Evolutionary conservation across 768 basidiomycete genomes (phyloP).

Genomic region (Phylloporus rhodoxanthus): DNA sequence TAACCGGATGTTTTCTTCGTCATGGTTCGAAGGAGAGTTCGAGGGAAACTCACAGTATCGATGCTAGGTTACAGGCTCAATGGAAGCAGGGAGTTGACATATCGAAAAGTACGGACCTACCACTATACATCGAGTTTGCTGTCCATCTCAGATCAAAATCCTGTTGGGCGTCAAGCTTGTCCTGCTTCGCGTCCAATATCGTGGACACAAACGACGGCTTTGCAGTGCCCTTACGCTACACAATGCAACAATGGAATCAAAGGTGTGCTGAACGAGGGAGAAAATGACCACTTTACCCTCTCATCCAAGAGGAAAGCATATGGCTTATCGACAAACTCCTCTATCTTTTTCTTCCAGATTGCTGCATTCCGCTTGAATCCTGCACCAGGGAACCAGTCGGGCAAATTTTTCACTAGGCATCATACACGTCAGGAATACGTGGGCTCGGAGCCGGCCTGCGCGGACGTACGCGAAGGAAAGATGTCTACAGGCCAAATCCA

Average conservation of each 20-base stretch:
- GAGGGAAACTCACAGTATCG: constrained; percentile 46
- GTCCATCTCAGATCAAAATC: constrained; percentile 75
- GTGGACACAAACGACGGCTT: constrained; percentile 41
- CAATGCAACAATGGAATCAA: background rate
- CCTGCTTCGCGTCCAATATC: constrained; percentile 38
- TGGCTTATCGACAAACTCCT: constrained; percentile 59
- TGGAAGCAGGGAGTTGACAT: background rate
- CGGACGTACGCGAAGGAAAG: constrained; percentile 31
- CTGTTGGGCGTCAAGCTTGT: constrained; percentile 26
- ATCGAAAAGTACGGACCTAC: constrained; percentile 20
- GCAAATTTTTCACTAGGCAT: constrained; percentile 45
- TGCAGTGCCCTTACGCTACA: constrained; percentile 34
- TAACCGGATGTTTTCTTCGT: constrained; percentile 11
- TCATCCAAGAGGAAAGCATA: constrained; percentile 53
- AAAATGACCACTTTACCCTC: constrained; percentile 39
- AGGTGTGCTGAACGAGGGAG: background rate
- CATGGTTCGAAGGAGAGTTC: background rate
- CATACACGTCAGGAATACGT: background rate
- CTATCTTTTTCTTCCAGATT: constrained; percentile 58
- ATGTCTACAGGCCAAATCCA: constrained; percentile 41
- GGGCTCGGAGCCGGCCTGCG: too few relatives aligned
- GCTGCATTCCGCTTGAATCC: constrained; percentile 58
- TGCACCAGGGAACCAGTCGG: constrained; percentile 62
- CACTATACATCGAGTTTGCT: constrained; percentile 76
- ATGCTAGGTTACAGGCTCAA: constrained; percentile 37